Evolutionary conservation across 1,139 yeast genomes (phyloP), one percentile per base, ranked within the genome.

Genomic region (Tardiomyces blankii): DNA sequence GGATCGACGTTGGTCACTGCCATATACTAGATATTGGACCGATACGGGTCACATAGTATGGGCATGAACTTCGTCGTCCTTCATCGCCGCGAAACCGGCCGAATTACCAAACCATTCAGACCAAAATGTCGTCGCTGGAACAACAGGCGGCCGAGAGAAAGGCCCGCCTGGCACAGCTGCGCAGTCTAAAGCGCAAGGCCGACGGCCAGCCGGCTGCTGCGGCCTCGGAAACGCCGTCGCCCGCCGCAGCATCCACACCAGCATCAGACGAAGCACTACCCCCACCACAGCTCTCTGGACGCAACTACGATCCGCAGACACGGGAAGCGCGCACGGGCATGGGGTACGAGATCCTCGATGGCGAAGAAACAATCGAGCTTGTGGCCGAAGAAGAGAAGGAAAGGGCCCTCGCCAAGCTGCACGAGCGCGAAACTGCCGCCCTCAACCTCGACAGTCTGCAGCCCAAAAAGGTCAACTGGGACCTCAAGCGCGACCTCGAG

Each of bases 101-200:
- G n/a, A n/a, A n/a, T n/a, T n/a, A n/a, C n/a, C n/a, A n/a, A n/a
- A 21, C 25, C 25, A 21, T 4, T 11, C 16, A 30, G 16, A 27
- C 12, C 30, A 12, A 11, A 40, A 60, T 54, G 56, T 54, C 64
- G 47, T 61, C 69, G 14, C 49, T 69, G 38, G 67, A 67, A 43
- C 55, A 61, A n/a, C 72, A 67, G 47, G 63, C 70, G 2, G 57
- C 54, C 8, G 67, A 61, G 27, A 58, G 75, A 49, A 69, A 65
- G 49, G 64, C 62, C 35, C 55, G 70, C 40, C 56, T 71, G 8
- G 67, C 66, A 2, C 64, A 61, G 33, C 58, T 71, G 27, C 59
- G 69, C 39, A 57, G 57, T 44, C 58, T 66, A 40, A 60, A 60
- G 42, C 51, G 59, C n/a, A 56, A 56, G 40, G 51, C 56, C 11